A percentile compares a stretch with the other conserved stretches of the same genome.
Conservation (phyloP, 2,329 filamentous ascomycete species). For the Lecanicillium sp. region DNA sequence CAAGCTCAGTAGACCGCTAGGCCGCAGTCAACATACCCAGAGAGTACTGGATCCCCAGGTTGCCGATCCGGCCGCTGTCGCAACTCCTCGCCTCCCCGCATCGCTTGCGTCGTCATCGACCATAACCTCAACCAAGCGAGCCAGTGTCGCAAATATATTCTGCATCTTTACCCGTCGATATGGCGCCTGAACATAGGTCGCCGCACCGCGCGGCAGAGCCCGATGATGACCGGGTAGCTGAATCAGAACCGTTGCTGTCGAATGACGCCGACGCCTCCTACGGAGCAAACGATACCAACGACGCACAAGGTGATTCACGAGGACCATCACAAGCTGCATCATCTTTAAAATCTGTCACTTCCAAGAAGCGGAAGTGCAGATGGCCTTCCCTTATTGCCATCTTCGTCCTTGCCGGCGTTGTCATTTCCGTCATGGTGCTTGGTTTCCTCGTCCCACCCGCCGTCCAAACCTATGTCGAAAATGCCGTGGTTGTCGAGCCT, state of each 20-base stretch:
- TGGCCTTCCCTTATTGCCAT: slow-evolving; percentile 79
- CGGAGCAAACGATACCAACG: neutral
- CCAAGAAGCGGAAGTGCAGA: slow-evolving; percentile 23
- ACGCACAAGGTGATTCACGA: neutral
- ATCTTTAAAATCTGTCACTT: slow-evolving; percentile 1
- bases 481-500: slow-evolving; percentile 74
- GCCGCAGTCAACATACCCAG: too few species aligned
- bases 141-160: too few species aligned
- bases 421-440: slow-evolving; percentile 63
- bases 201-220: neutral
- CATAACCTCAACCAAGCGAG: too few species aligned
- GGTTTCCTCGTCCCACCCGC: slow-evolving; percentile 75
- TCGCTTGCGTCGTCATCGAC: neutral
- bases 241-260: slow-evolving; percentile 4
- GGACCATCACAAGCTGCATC: slow-evolving; percentile 1
- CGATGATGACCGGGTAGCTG: slow-evolving; percentile 3
- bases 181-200: slow-evolving; percentile 1
- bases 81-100: neutral
- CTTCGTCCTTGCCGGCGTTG: slow-evolving; percentile 49
- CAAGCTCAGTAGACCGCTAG: too few species aligned
- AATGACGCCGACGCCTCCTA: slow-evolving; percentile 1
- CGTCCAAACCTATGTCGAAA: slow-evolving; percentile 77
- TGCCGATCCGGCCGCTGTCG: neutral
- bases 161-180: slow-evolving; percentile 1
- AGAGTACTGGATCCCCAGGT: neutral